Evolutionary conservation across 176 grass and related monocot genomes (phyloP).

Genomic region (Oryza rufipogon): DNA sequence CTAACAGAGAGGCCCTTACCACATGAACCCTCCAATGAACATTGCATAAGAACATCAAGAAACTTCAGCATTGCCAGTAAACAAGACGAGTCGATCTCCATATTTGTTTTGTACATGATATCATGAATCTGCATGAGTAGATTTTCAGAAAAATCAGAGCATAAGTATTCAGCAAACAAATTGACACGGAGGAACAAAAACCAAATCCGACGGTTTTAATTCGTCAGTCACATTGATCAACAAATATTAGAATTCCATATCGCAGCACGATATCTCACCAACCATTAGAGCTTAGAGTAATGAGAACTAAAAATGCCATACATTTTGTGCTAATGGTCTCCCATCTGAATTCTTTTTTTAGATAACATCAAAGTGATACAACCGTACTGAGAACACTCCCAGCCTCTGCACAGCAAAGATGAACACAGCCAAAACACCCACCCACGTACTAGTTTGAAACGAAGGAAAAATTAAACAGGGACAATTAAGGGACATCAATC

Average conservation of each 20-base stretch:
- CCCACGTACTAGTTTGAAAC: too few relatives aligned
- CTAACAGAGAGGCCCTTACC: constrained; percentile 36
- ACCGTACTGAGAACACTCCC: too few relatives aligned
- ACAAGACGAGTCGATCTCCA: constrained; percentile 65
- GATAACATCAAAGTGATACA: too few relatives aligned
- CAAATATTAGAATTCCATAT: constrained; percentile 13
- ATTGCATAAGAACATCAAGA: constrained; percentile 63
- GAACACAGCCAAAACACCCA: too few relatives aligned
- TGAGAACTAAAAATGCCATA: background rate
- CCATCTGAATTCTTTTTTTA: too few relatives aligned
- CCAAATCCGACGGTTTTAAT: background rate
- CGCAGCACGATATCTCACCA: background rate
- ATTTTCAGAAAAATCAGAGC: constrained; percentile 23
- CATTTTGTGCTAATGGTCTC: background rate
- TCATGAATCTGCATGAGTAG: constrained; percentile 66
- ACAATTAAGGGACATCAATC: too few relatives aligned
- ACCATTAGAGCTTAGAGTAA: background rate
- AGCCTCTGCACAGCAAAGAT: too few relatives aligned
- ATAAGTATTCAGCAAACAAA: background rate
- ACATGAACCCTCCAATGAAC: constrained; percentile 42
- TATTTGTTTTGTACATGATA: constrained; percentile 65
- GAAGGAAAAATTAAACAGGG: too few relatives aligned
- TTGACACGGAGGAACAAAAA: background rate
- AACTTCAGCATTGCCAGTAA: constrained; percentile 67
- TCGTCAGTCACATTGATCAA: constrained; percentile 3